Evolutionary conservation across 768 basidiomycete genomes (phyloP).

Genomic region (Tulasnella sp.): DNA sequence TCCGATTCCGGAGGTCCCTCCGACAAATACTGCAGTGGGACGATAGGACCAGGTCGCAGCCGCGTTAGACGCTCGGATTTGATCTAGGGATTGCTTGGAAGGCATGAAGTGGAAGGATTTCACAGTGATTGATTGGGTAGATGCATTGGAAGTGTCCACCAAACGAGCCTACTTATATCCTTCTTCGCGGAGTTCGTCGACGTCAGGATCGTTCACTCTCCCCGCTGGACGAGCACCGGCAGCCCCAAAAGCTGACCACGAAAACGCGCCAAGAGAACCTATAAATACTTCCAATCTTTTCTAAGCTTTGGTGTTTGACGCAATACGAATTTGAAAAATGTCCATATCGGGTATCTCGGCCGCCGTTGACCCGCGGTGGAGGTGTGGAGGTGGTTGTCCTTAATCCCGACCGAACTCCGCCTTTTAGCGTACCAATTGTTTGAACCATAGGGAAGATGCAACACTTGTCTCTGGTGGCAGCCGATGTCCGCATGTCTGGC

Average conservation of each 20-base stretch:
- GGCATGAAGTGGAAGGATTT: not conserved
- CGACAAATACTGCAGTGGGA: constrained; percentile 36
- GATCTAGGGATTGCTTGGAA: constrained; percentile 18
- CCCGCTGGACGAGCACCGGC: not conserved
- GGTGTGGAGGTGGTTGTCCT: not conserved
- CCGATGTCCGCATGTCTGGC: no score
- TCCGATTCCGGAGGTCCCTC: constrained; percentile 36
- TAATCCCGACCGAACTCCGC: no score
- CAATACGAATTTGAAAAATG: not conserved
- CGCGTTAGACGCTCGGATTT: constrained; percentile 20
- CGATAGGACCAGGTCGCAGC: constrained; percentile 27
- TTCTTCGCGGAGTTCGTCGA: not conserved
- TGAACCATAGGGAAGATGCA: no score
- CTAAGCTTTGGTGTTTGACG: not conserved
- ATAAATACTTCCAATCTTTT: not conserved
- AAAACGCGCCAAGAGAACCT: not conserved
- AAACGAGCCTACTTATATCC: not conserved
- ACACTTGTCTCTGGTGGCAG: no score
- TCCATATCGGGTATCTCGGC: not conserved
- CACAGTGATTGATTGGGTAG: no score
- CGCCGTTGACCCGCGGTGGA: not conserved
- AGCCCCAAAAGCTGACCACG: not conserved
- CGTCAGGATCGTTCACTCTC: not conserved
- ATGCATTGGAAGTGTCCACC: not conserved
- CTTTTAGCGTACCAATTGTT: no score